Evolutionary conservation across 1,284 basidiomycete species (phyloP).

Genomic region (Amylostereum chailletii): DNA sequence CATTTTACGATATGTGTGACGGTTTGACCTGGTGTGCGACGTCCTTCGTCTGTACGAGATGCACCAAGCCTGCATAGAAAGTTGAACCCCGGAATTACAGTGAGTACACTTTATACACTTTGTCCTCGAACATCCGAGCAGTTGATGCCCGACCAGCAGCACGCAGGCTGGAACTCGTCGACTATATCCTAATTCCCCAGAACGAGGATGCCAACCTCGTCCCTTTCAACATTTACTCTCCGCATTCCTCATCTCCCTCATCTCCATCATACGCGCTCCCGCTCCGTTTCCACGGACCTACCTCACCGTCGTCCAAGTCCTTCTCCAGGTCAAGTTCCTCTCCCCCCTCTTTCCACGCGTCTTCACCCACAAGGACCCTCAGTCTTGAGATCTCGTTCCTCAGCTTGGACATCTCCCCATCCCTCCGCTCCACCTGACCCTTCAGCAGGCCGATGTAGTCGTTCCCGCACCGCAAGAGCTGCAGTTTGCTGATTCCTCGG

Average conservation of each 20-base stretch:
- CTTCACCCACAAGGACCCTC: conserved; percentile 25
- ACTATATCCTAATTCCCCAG: no score
- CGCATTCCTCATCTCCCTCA: conserved; percentile 21
- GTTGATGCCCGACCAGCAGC: no score
- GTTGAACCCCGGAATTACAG: no score
- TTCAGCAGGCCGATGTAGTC: conserved; percentile 78
- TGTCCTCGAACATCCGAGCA: no score
- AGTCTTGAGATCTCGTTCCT: conserved; percentile 64
- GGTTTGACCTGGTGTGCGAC: no score
- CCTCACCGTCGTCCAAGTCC: conserved; percentile 24
- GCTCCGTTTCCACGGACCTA: conserved; percentile 16
- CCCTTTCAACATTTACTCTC: conserved; percentile 4
- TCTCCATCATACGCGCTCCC: conserved; percentile 19
- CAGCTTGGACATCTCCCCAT: conserved; percentile 69
- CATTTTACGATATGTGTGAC: no score
- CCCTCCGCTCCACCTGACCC: conserved; percentile 74
- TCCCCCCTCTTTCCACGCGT: conserved; percentile 17
- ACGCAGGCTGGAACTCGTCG: no score
- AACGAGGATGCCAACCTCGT: neutral
- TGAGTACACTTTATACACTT: no score
- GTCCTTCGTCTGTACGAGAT: no score
- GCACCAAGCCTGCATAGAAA: no score
- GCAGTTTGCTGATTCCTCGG: conserved; percentile 92
- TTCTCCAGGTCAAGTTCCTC: conserved; percentile 23
- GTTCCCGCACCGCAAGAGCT: conserved; percentile 84